Evolutionary conservation across 2,329 filamentous ascomycete genomes (phyloP).

Genomic region (Exophiala xenobiotica): DNA sequence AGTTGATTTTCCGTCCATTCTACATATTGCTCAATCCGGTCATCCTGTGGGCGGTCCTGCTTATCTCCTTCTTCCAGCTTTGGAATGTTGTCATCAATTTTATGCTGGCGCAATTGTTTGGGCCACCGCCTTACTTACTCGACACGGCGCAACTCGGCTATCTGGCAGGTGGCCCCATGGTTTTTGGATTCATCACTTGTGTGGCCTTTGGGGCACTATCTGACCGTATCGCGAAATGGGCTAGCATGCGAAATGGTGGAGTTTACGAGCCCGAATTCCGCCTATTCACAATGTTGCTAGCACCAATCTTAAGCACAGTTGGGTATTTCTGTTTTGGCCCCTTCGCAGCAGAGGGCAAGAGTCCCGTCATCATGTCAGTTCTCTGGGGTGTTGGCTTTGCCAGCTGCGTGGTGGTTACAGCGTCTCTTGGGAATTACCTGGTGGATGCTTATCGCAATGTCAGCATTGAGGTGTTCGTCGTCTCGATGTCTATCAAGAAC

Average conservation of each 20-base stretch:
- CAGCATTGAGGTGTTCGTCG: slow-evolving; percentile 82
- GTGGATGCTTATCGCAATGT: slow-evolving; percentile 90
- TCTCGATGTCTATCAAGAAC: slow-evolving; percentile 89
- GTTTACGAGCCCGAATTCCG: slow-evolving; percentile 91
- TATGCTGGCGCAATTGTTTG: slow-evolving; percentile 1
- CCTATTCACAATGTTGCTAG: slow-evolving; percentile 74
- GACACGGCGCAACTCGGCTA: slow-evolving; percentile 78
- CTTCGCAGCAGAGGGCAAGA: neutral
- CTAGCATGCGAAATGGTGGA: slow-evolving; percentile 75
- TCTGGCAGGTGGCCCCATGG: slow-evolving; percentile 77
- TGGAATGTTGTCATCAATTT: slow-evolving; percentile 1
- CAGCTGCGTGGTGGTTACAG: slow-evolving; percentile 84
- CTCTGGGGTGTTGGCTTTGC: slow-evolving; percentile 81
- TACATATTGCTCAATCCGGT: slow-evolving; percentile 33
- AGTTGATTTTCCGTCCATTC: slow-evolving; percentile 9
- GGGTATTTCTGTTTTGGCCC: slow-evolving; percentile 58
- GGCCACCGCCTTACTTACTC: slow-evolving; percentile 70
- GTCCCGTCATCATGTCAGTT: slow-evolving; percentile 61
- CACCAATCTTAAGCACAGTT: slow-evolving; percentile 73
- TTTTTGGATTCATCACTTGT: slow-evolving; percentile 77
- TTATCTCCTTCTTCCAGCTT: neutral
- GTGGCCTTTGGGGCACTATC: slow-evolving; percentile 70
- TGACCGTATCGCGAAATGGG: slow-evolving; percentile 66
- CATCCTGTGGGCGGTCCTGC: neutral
- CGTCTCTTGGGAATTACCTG: slow-evolving; percentile 75